These are phyloP conservation scores for Pyrus hybrid DNA, from an alignment of 331 rosid species.

Conservation along the genomic window DNA sequence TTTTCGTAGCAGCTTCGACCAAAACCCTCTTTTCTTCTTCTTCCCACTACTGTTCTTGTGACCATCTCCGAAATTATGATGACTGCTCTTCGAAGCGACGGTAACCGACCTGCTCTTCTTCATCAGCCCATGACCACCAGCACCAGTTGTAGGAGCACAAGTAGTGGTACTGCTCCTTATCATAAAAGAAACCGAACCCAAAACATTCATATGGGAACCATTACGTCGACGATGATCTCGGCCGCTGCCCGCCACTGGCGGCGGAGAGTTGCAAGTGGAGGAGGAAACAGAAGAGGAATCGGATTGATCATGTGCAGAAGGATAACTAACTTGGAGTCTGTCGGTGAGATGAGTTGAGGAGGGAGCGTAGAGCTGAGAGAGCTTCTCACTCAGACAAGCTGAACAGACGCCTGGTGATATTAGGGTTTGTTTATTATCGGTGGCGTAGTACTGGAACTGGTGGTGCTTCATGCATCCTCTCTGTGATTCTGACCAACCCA, in stretches of 20 bases:
- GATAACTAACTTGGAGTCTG: not conserved
- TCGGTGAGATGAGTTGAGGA: not conserved
- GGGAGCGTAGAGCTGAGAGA: slow-evolving; percentile 32
- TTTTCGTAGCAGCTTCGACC: slow-evolving; percentile 52
- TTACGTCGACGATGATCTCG: slow-evolving; percentile 32
- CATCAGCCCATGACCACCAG: slow-evolving; percentile 12
- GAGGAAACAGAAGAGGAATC: not conserved
- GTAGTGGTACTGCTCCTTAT: not conserved
- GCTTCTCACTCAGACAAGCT: slow-evolving; percentile 49
- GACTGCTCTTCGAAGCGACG: slow-evolving; percentile 16
- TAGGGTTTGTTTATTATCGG: slow-evolving; percentile 11
- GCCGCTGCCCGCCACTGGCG: not conserved
- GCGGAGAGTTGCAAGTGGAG: slow-evolving; percentile 15
- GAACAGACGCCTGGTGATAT: slow-evolving; percentile 50
- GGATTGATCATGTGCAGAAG: not conserved
- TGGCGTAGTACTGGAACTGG: not conserved
- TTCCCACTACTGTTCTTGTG: not conserved
- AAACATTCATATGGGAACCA: slow-evolving; percentile 17
- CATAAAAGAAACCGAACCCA: slow-evolving; percentile 6
- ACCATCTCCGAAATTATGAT: not conserved
- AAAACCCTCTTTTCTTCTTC: slow-evolving; percentile 43
- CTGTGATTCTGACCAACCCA: slow-evolving; percentile 27
- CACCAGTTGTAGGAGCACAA: not conserved
- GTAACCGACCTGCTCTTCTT: slow-evolving; percentile 59
- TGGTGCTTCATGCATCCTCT: slow-evolving; percentile 32